A percentile compares a stretch with the other conserved stretches of the same genome.
Conservation (phyloP, 1,284 basidiomycete species). For the Sanghuangporus baumii region DNA sequence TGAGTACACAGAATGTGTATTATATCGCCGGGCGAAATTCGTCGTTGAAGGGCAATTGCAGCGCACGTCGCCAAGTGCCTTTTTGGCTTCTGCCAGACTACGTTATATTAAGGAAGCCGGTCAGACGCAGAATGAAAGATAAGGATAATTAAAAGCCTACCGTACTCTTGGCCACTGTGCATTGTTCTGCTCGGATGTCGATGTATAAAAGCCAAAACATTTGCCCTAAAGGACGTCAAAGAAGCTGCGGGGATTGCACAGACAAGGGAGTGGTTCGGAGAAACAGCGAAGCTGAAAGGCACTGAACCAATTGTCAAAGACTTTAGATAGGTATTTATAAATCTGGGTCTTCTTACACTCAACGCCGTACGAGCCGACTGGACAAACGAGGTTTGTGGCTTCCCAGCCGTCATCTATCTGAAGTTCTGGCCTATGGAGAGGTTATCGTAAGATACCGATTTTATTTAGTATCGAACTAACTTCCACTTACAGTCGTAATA, state of each 20-base stretch:
- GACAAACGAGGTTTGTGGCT: constrained; percentile 37
- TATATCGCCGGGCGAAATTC: constrained; percentile 21
- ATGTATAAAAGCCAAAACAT: constrained; percentile 40
- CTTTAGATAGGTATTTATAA: background rate
- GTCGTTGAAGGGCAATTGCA: constrained; percentile 19
- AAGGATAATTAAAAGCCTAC: constrained; percentile 5
- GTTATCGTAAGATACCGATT: background rate
- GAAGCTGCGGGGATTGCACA: constrained; percentile 40
- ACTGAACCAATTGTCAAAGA: constrained; percentile 3
- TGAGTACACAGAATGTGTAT: constrained; percentile 21
- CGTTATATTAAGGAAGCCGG: background rate
- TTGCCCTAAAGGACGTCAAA: constrained; percentile 24
- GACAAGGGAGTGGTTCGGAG: constrained; percentile 52
- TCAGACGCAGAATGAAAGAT: background rate
- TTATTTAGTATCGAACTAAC: background rate
- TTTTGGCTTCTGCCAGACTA: constrained; percentile 20
- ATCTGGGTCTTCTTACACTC: constrained; percentile 36
- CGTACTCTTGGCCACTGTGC: constrained; percentile 15
- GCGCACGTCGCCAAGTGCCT: constrained; percentile 18
- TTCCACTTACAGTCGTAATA: constrained; percentile 48
- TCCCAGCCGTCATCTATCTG: constrained; percentile 48
- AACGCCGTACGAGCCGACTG: constrained; percentile 37
- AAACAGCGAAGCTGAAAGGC: constrained; percentile 30
- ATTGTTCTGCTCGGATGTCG: constrained; percentile 22
- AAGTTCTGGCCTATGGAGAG: constrained; percentile 45